Evolutionary conservation across 768 basidiomycete species (phyloP).

Genomic region (Pholiota microspora): DNA sequence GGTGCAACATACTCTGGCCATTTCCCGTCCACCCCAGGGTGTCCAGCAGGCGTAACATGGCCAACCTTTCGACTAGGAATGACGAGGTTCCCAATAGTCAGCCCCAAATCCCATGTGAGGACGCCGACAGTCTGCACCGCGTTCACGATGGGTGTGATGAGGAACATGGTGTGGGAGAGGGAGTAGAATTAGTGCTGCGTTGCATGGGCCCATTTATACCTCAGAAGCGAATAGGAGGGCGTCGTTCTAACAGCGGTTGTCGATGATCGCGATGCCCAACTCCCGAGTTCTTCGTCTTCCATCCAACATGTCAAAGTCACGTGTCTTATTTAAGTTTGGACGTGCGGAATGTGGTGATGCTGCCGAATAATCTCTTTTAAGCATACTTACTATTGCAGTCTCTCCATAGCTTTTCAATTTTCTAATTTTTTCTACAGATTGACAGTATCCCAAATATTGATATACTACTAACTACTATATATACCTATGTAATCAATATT

Average conservation of each 20-base stretch:
- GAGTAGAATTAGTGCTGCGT: neutral
- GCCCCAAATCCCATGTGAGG: constrained; percentile 49
- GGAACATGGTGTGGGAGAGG: constrained; percentile 24
- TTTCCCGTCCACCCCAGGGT: constrained; percentile 54
- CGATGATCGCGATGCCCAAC: neutral
- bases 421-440: too few species aligned
- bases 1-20: constrained; percentile 71
- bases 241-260: neutral
- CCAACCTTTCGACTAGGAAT: constrained; percentile 49
- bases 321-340: neutral
- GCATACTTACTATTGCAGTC: too few species aligned
- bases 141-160: constrained; percentile 29
- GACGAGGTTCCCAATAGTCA: constrained; percentile 52
- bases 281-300: neutral
- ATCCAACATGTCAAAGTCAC: constrained; percentile 4
- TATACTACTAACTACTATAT: too few species aligned
- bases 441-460: too few species aligned
- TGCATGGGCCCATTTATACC: constrained; percentile 4
- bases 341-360: constrained; percentile 2
- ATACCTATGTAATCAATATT: too few species aligned
- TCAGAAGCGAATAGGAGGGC: constrained; percentile 15
- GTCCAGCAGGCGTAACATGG: constrained; percentile 51
- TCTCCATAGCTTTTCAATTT: too few species aligned
- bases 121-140: constrained; percentile 29
- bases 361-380: too few species aligned